phyloP scores from a whole-genome alignment of 768 basidiomycete genomes.

The Agrocybe chaxingu region DNA sequence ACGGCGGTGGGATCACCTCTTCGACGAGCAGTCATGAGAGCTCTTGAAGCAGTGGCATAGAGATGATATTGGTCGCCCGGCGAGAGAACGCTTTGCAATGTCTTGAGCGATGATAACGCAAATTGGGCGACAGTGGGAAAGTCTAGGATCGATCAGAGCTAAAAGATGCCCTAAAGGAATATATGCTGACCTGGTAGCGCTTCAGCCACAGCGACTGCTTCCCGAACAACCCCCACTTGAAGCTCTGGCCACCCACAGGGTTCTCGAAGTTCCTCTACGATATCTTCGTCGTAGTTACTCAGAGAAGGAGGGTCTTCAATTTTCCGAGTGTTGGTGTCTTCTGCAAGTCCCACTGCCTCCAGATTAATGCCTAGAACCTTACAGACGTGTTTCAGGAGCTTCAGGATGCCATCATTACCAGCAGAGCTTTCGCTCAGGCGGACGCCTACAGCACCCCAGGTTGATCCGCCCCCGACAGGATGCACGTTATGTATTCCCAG shows the following conservation, averaged over 20 bases:
- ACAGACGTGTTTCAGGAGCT: constrained; percentile 71
- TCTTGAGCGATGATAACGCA: constrained; percentile 82
- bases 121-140: constrained; percentile 83
- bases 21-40: constrained; percentile 69
- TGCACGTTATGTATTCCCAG: constrained; percentile 47
- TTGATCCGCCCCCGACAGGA: constrained; percentile 24
- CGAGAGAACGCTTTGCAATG: constrained; percentile 64
- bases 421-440: constrained; percentile 70
- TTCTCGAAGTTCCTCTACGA: constrained; percentile 39
- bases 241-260: constrained; percentile 92
- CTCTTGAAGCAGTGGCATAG: constrained; percentile 67
- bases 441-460: constrained; percentile 61
- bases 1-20: constrained; percentile 70
- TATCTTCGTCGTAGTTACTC: constrained; percentile 37
- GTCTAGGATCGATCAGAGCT: constrained; percentile 44
- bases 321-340: constrained; percentile 14
- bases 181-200: constrained; percentile 73
- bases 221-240: constrained; percentile 90
- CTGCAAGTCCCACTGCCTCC: constrained; percentile 58
- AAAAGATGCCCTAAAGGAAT: background rate
- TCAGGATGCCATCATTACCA: constrained; percentile 82
- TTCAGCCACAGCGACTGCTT: constrained; percentile 89
- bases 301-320: constrained; percentile 14
- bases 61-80: constrained; percentile 80
- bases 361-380: constrained; percentile 80